Evolutionary conservation across 441 rosid genomes (phyloP), one percentile per base, ranked within the genome.

Genomic region (Eruca vesicaria): DNA sequence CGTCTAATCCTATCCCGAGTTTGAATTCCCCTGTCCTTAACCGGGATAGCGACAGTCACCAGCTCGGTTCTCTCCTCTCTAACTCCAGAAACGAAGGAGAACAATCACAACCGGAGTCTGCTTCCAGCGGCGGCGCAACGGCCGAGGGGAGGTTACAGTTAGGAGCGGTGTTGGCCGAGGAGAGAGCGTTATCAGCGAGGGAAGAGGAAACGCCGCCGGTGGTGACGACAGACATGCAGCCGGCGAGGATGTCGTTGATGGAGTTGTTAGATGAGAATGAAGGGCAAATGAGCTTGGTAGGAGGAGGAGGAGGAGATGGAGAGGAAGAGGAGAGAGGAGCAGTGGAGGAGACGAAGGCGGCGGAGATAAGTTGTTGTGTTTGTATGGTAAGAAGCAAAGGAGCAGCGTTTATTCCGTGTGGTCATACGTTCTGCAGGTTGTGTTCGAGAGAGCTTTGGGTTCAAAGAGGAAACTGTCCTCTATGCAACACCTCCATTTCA

Each of bases 381-480:
- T 94, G 98, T 88, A 92, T 92, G 98, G 85, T 94, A 62, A 89
- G 97, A 84, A 91, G 88, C 72, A 94, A 90, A 85, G 97, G 98
- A 7, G 87, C 97, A 50, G 97, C 98, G 16, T 92, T 90, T 83
- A 92, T 94, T 32, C 98, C 98, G 3, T 94, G 97, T 16, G 96
- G 97, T 19, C 98, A 94, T 74, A 94, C 96, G 0, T 94, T 94
- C 79, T 94, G 98, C 80, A 84, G 98, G 65, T n/a, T 89, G 71
- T 94, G 98, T 75, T 92, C 98, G 0, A 92, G 96, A 79, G 97
- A 94, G 87, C 89, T 94, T 10, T 86, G 86, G 90, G 94, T 88
- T 6, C 89, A 88, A 77, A 87, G 97, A 72, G 97, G 97, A 15
- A 84, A 82, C 75, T 94, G 98, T 77, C 98, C 98, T 11, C 86